Evolutionary conservation across 139 green algal genomes (phyloP).

Genomic region (Deuterostichococcus epilithicus): DNA sequence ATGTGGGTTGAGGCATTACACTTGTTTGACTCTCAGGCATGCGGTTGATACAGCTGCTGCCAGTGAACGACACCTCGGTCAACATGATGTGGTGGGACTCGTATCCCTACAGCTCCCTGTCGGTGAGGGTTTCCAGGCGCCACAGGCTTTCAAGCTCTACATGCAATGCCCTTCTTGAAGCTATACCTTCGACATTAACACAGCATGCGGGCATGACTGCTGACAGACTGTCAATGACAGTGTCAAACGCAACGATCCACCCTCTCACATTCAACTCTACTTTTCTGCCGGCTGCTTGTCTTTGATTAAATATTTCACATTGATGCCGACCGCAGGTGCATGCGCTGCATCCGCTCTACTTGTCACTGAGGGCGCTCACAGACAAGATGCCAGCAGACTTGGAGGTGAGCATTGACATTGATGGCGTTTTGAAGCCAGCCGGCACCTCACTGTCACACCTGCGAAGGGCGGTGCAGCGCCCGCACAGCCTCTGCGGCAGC

Average conservation of each 20-base stretch:
- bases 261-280: no score
- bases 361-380: conserved; percentile 50
- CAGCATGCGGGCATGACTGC: no score
- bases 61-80: conserved; percentile 94
- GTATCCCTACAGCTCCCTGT: conserved; percentile 93
- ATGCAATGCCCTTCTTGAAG: neutral
- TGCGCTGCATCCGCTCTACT: conserved; percentile 90
- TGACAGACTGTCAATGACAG: no score
- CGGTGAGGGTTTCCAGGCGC: conserved; percentile 35
- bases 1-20: neutral
- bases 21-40: conserved; percentile 40
- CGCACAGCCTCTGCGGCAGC: no score
- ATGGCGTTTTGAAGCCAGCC: no score
- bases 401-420: conserved; percentile 8
- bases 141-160: neutral
- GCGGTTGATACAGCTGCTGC: conserved; percentile 85
- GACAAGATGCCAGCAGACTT: conserved; percentile 5
- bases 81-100: conserved; percentile 88
- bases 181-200: no score
- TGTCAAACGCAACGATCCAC: no score
- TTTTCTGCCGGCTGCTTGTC: neutral
- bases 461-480: no score
- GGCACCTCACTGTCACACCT: no score
- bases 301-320: no score
- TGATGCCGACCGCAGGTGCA: no score